These are phyloP conservation scores for Capsella bursapastoris DNA, from an alignment of 345 rosid genomes.

Conservation along the genomic window DNA sequence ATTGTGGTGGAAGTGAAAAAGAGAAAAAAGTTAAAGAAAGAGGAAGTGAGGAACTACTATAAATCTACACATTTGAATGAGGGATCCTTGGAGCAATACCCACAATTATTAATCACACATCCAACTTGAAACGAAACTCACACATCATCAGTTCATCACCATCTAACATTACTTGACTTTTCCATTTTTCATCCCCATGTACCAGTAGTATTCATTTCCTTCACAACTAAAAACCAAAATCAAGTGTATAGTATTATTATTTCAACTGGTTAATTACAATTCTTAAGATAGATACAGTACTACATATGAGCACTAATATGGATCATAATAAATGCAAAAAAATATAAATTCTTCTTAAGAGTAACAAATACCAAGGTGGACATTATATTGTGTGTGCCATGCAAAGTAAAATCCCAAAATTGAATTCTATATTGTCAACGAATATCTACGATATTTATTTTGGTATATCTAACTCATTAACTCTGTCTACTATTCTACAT, in stretches of 20 bases:
- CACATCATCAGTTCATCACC: neutral
- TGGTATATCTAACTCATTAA: slow-evolving; percentile 45
- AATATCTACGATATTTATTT: slow-evolving; percentile 36
- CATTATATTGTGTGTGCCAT: slow-evolving; percentile 18
- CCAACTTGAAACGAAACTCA: slow-evolving; percentile 35
- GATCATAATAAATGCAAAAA: slow-evolving; percentile 15
- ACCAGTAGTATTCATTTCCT: neutral
- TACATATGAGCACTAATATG: neutral
- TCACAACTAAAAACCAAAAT: neutral
- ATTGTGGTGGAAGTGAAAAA: neutral
- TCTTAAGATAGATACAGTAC: neutral
- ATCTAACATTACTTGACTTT: neutral
- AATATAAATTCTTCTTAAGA: slow-evolving; percentile 21
- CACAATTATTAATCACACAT: slow-evolving; percentile 31
- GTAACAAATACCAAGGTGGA: slow-evolving; percentile 21
- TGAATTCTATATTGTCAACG: slow-evolving; percentile 16
- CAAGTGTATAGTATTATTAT: neutral
- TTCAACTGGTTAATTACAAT: slow-evolving; percentile 6
- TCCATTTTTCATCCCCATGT: neutral
- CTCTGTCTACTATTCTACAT: slow-evolving; percentile 41
- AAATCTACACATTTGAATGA: slow-evolving; percentile 41
- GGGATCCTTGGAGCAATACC: slow-evolving; percentile 30
- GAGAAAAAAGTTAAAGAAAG: neutral
- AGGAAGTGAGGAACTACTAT: slow-evolving; percentile 11
- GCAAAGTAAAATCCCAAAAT: slow-evolving; percentile 13